Evolutionary conservation across 768 basidiomycete genomes (phyloP).

Genomic region (Pleurotus tuber-regium): DNA sequence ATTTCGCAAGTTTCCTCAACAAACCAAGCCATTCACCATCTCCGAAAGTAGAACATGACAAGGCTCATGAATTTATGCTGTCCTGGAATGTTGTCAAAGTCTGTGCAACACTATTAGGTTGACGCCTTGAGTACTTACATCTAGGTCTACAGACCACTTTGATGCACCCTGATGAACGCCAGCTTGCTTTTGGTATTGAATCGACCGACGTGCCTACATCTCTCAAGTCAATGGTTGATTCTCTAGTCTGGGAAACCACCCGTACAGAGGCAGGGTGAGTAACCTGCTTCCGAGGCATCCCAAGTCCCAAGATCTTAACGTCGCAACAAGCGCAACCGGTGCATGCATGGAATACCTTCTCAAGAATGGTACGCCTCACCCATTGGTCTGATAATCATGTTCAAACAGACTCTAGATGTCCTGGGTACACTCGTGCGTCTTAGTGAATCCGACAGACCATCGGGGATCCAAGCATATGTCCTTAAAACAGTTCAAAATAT

Average conservation of each 20-base stretch:
- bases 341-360: slow-evolving; percentile 89
- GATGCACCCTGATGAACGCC: slow-evolving; percentile 86
- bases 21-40: slow-evolving; percentile 34
- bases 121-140: slow-evolving; percentile 11
- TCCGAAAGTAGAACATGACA: slow-evolving; percentile 57
- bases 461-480: slow-evolving; percentile 90
- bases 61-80: slow-evolving; percentile 67
- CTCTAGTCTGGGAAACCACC: slow-evolving; percentile 82
- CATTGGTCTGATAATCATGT: slow-evolving; percentile 6
- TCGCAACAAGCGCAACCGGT: slow-evolving; percentile 67
- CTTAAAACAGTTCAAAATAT: slow-evolving; percentile 86
- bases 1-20: slow-evolving; percentile 80
- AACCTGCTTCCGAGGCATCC: slow-evolving; percentile 7
- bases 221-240: slow-evolving; percentile 79
- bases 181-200: slow-evolving; percentile 75
- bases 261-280: slow-evolving; percentile 86
- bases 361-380: slow-evolving; percentile 64
- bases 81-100: slow-evolving; percentile 81
- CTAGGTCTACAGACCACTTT: slow-evolving; percentile 64
- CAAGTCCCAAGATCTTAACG: background rate
- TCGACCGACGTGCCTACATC: slow-evolving; percentile 79
- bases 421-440: slow-evolving; percentile 81
- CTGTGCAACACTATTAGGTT: slow-evolving; percentile 10
- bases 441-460: slow-evolving; percentile 81
- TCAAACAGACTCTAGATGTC: slow-evolving; percentile 52